Base-by-base conservation (phyloP, 1,139 yeast genomes). In the Meyerozyma guilliermondii region DNA sequence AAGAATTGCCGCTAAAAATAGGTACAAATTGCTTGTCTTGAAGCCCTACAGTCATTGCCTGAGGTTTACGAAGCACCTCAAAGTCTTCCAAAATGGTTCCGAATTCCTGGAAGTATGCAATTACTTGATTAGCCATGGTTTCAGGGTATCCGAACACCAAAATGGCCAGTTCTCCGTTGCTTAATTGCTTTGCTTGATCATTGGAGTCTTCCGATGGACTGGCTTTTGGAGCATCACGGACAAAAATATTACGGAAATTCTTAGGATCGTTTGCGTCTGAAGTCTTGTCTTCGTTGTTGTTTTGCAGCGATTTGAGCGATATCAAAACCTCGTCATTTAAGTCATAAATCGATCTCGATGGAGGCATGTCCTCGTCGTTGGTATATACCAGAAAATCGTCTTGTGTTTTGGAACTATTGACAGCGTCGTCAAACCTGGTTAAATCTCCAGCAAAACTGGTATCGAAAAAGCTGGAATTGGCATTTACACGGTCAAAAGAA, bases 111-210 rank as follows among this genome's bases (percentile, higher is more conserved):
- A 91, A 92, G 60, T 83, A 87, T 41, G 78, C 77, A 38, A 92
- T 75, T 1, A 92, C 80, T 35, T 77, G 75, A 38, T 76, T 73
- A 4, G 94, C 80, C 50, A 83, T 69, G 3, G 80, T 71, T 54
- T 91, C 92, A 1, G 95, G 89, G 60, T 87, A 91, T 1, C 98
- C 98, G 63, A 87, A 89, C 10, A 91, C 88, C 35, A 89, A 66
- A 1, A 92, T 86, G 0, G 95, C 87, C 39, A 80, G 70, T 46
- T 80, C 87, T 27, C 64, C 62, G 41, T 60, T 52, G 38, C 51
- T 49, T 44, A 62, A 49, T 9, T 67, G 60, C 45, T 59, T 60
- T 11, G 41, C 48, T 11, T 39, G 10, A 2, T 38, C 33, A 5
- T 22, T 33, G 1, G 42, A 30, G 2, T 34, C 30, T n/a, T 48